Conservation (phyloP, 768 basidiomycete genomes). For the Gautieria morchelliformis region DNA sequence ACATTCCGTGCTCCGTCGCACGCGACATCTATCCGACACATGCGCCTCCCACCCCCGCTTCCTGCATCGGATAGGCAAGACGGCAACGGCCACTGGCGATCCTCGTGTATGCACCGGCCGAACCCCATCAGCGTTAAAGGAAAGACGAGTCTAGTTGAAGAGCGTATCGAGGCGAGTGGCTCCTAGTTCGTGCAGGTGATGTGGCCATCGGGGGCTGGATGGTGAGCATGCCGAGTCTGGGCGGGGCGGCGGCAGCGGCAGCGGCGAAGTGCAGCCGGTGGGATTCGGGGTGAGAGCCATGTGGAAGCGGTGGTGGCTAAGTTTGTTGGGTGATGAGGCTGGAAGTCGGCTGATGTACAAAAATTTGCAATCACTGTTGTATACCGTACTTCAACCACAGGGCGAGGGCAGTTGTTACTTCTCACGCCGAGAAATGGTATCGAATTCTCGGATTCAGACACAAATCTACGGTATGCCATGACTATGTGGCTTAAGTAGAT, state of each 20-base stretch:
- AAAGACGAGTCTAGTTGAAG: conserved; percentile 68
- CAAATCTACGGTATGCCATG: too few species aligned
- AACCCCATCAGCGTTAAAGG: conserved; percentile 63
- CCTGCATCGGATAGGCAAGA: conserved; percentile 47
- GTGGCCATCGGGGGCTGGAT: background rate
- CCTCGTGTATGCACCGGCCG: conserved; percentile 19
- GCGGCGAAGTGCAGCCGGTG: too few species aligned
- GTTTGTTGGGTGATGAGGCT: background rate
- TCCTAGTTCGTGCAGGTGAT: background rate
- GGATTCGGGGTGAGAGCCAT: background rate
- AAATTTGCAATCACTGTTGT: too few species aligned
- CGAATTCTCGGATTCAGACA: too few species aligned
- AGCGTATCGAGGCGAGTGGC: conserved; percentile 59
- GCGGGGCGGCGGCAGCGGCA: too few species aligned
- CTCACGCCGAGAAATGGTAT: too few species aligned
- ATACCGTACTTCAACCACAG: too few species aligned
- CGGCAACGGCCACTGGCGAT: conserved; percentile 14
- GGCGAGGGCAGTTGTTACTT: too few species aligned
- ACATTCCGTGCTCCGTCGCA: conserved; percentile 52
- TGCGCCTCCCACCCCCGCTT: conserved; percentile 28
- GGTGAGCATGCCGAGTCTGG: conserved; percentile 9
- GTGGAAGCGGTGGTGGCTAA: background rate
- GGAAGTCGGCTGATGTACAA: too few species aligned
- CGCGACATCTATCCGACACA: conserved; percentile 44
- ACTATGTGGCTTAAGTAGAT: too few species aligned